These are phyloP conservation scores for Pogostemon cablin DNA, from an alignment of 257 asterid genomes.

Conservation along the genomic window DNA sequence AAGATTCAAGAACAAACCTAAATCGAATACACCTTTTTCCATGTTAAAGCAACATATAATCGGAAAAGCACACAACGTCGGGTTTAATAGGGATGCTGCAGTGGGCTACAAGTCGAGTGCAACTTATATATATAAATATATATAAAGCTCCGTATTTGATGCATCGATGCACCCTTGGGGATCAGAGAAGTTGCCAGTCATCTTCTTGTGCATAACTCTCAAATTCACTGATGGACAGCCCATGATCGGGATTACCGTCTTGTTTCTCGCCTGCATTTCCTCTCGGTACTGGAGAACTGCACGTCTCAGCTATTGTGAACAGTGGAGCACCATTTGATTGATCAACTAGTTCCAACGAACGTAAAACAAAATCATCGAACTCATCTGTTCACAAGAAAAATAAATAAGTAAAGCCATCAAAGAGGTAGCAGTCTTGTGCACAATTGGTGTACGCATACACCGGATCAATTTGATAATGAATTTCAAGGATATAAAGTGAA, in stretches of 20 bases:
- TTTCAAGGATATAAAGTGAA: no score
- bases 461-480: neutral
- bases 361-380: conserved; percentile 77
- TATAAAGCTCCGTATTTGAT: conserved; percentile 1
- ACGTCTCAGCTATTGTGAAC: conserved; percentile 68
- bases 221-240: conserved; percentile 28
- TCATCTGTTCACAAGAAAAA: conserved; percentile 56
- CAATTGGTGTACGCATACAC: no score
- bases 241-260: conserved; percentile 42
- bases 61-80: conserved; percentile 25
- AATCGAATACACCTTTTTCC: conserved; percentile 5
- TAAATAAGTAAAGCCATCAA: no score
- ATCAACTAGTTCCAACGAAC: conserved; percentile 62
- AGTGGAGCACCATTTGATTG: conserved; percentile 88
- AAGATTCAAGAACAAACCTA: conserved; percentile 24
- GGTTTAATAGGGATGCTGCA: conserved; percentile 1
- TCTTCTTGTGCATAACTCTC: conserved; percentile 68
- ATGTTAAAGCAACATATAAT: conserved; percentile 16
- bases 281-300: conserved; percentile 38
- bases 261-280: conserved; percentile 26
- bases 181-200: conserved; percentile 93
- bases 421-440: no score
- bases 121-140: conserved; percentile 28
- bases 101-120: conserved; percentile 2
- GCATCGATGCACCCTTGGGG: conserved; percentile 3